Evolutionary conservation across 164 flowering plant species (phyloP).

Genomic region (Santalum album): DNA sequence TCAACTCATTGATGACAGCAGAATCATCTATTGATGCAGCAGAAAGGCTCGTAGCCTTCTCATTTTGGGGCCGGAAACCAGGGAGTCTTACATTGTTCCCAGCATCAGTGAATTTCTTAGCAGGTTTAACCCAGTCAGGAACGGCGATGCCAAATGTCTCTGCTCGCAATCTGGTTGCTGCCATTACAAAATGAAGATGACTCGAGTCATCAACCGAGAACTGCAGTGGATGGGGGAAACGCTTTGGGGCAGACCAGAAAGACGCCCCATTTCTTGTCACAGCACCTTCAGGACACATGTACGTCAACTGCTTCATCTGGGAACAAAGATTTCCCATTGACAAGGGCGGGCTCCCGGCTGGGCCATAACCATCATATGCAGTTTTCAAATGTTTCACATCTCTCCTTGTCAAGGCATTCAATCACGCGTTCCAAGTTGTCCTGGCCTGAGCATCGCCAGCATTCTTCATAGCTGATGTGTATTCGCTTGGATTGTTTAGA

Average conservation of each 20-base stretch:
- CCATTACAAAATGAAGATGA: conserved; percentile 58
- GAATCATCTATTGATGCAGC: conserved; percentile 66
- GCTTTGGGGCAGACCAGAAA: conserved; percentile 88
- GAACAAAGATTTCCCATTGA: no score
- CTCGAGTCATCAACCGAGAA: conserved; percentile 47
- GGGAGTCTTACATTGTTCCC: conserved; percentile 56
- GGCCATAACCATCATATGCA: conserved; percentile 85
- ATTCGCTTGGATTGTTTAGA: conserved; percentile 57
- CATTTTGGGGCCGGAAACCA: conserved; percentile 66
- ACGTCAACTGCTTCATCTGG: conserved; percentile 76
- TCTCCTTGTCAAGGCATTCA: conserved; percentile 68
- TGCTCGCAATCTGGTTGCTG: conserved; percentile 63
- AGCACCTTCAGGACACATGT: conserved; percentile 77
- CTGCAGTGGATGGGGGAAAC: conserved; percentile 65
- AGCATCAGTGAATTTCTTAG: conserved; percentile 45
- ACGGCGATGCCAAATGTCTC: conserved; percentile 68
- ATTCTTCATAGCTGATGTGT: conserved; percentile 43
- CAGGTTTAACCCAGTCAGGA: conserved; percentile 61
- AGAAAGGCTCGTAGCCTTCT: conserved; percentile 57
- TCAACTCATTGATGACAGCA: conserved; percentile 50
- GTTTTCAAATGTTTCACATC: conserved; percentile 68
- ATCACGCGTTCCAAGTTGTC: conserved; percentile 72
- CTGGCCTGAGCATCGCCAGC: conserved; percentile 91
- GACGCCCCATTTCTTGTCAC: conserved; percentile 70
- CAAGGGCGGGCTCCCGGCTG: conserved; percentile 67